Evolutionary conservation across 2,329 filamentous ascomycete genomes (phyloP), one percentile per base, ranked within the genome.

Genomic region (Neopestalotiopsis sp.): DNA sequence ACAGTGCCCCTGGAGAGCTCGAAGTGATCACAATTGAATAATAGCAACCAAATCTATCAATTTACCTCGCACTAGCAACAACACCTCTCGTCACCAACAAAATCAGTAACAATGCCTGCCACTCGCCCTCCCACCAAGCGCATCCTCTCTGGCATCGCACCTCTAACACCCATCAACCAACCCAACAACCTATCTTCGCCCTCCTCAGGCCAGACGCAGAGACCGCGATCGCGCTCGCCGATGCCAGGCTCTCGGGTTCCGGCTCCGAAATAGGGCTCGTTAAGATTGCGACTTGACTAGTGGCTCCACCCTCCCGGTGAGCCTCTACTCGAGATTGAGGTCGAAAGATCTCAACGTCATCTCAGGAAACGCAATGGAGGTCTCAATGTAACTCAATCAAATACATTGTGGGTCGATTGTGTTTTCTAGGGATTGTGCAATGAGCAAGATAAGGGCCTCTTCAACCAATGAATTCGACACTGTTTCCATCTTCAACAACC

Each of bases 161-260:
- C 64, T 24, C 52, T 66, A 24, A 66, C 64, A 24, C 64, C 64
- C 64, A 66, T 66, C 24, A 57, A 66, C 64, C 20, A 24, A 34
- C 64, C 64, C 38, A 28, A 52, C 20, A 49, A 62, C 59, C 59
- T 62, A 20, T 38, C 30, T 20, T 40, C 59, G 5, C 59, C 59
- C 6, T 38, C 59, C 7, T 38, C 59, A 42, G 34, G 12, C 17
- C 61, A 64, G 61, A 49, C 61, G 17, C 42, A 45, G 61, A 45
- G 61, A 17, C 61, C 61, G 38, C 61, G 61, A 17, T 64, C 61
- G 38, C 61, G 61, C n/a, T 64, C 61, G 28, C 61, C 61, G 38
- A 64, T 64, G 61, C 61, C 61, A 40, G 61, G 61, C 42, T 45
- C 38, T 49, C 61, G 61, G 61, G 61, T 64, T n/a, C 61, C 61